Base-by-base conservation (phyloP, 768 basidiomycete species). In the Tulasnella sp. region DNA sequence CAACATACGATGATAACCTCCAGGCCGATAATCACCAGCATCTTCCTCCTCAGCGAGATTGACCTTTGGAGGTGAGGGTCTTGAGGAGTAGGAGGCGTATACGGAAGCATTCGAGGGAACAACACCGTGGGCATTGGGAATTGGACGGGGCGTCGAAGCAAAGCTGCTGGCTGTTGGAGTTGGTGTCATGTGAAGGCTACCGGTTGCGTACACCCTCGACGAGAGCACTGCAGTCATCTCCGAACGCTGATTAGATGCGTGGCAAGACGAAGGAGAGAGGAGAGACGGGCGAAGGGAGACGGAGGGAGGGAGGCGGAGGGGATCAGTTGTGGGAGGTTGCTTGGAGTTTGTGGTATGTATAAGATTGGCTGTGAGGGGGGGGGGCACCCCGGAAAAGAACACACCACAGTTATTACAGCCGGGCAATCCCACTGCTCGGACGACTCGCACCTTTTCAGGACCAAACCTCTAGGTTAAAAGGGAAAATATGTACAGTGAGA, bases 21-120 rank as follows among this genome's bases (percentile, higher is more conserved):
- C 84, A 9, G 82, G 84, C 19, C 81, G 67, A 77, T 85, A 85
- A 77, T 84, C 84, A 79, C 83, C 82, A 9, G 83, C 78, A 80
- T 83, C 82, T 78, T 83, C 83, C 75, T 83, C 83, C 68, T 83
- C 75, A 8, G 75, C 75, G 36, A 76, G 69, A 42, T 76, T 76
- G 67, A 76, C 75, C 67, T 76, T 76, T 25, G 76, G 68, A 15
- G 38, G 69, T 37, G 64, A 76, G 25, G 58, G 58, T 34, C 58
- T 64, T 68, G 64, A 37, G 9, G 36, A 31, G 45, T 76, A 31
- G 40, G 69, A 71, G 19, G 69, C 45, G 29, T 36, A 72, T 0
- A 40, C 36, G 42, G 71, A 45, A 49, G 75, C 67, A 71, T 76
- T 70, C 15, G 68, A 45, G 36, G 37, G 69, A 14, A 49, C 70